Percentiles rank a stretch among this genome's conserved stretches.
These are phyloP conservation scores for Russula earlei DNA, from an alignment of 768 basidiomycete genomes.

Conservation along the genomic window DNA sequence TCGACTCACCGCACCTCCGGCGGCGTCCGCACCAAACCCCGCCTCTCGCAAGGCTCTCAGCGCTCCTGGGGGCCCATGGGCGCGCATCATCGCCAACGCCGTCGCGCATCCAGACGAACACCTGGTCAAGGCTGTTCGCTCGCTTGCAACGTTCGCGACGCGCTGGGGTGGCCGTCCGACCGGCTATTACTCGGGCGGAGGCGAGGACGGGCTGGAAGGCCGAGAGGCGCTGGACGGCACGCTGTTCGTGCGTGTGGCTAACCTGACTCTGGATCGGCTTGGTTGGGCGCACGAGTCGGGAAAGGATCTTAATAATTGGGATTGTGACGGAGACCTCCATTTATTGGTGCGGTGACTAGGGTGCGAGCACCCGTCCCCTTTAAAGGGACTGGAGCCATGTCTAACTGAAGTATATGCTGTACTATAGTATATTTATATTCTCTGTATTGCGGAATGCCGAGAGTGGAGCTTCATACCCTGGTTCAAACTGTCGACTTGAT, in stretches of 20 bases:
- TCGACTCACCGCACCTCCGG: slow-evolving; percentile 20
- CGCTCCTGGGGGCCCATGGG: slow-evolving; percentile 35
- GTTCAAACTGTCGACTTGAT: no score
- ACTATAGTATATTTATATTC: no score
- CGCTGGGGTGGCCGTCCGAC: slow-evolving; percentile 34
- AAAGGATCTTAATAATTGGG: not conserved
- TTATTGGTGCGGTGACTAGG: not conserved
- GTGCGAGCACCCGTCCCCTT: not conserved
- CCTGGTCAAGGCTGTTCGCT: slow-evolving; percentile 39
- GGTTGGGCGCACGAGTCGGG: slow-evolving; percentile 18
- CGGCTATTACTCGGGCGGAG: slow-evolving; percentile 25
- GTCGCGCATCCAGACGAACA: slow-evolving; percentile 53
- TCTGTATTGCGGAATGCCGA: no score
- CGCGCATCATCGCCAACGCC: slow-evolving; percentile 41
- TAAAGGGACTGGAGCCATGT: no score
- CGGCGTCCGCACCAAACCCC: slow-evolving; percentile 21
- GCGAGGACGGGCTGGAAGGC: slow-evolving; percentile 33
- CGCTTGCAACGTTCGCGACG: slow-evolving; percentile 37
- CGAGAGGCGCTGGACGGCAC: slow-evolving; percentile 49
- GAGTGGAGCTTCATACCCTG: no score
- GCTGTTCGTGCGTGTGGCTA: slow-evolving; percentile 51
- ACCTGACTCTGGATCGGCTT: slow-evolving; percentile 34
- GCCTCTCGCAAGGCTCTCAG: slow-evolving; percentile 3
- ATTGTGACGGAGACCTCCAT: not conserved
- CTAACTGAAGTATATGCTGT: no score